phyloP scores from a whole-genome alignment of 2,329 filamentous ascomycete genomes.

The Beauveria bassiana region DNA sequence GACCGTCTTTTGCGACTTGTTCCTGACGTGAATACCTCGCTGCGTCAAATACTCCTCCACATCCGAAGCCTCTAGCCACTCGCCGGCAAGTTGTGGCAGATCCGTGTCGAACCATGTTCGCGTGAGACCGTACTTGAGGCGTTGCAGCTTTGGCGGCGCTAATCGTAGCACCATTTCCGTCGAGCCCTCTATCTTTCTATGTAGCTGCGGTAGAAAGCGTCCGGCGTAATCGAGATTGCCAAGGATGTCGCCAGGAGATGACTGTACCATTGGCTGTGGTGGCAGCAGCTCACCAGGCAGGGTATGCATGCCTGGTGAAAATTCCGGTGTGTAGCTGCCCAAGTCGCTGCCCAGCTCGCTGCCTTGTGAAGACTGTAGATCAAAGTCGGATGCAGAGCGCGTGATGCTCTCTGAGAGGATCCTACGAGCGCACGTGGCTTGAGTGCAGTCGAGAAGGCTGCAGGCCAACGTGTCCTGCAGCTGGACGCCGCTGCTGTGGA shows the following conservation, averaged over 20 bases:
- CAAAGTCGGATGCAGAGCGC: not conserved
- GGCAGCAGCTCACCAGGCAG: slow-evolving; percentile 5
- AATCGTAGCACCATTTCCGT: not conserved
- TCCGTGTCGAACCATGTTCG: slow-evolving; percentile 8
- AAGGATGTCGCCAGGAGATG: not conserved
- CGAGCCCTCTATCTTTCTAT: slow-evolving; percentile 7
- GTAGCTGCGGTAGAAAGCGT: slow-evolving; percentile 6
- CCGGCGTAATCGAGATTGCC: not conserved
- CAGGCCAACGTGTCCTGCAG: slow-evolving; percentile 7
- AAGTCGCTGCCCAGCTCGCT: not conserved
- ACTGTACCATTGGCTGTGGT: not conserved
- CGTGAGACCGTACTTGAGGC: slow-evolving; percentile 8
- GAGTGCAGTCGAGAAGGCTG: slow-evolving; percentile 2
- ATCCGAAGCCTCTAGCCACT: slow-evolving; percentile 10
- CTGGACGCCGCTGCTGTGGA: slow-evolving; percentile 10
- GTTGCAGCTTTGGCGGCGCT: slow-evolving; percentile 8
- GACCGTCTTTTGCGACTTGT: not conserved
- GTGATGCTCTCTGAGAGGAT: not conserved
- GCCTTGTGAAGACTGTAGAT: not conserved
- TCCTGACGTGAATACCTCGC: slow-evolving; percentile 5
- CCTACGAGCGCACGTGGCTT: not conserved
- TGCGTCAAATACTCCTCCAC: slow-evolving; percentile 10
- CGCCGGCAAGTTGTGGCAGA: slow-evolving; percentile 1
- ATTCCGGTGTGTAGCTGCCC: not conserved
- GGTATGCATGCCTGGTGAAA: not conserved